Evolutionary conservation across 169 alveolate species (phyloP).

Genomic region (Prorocentrum cordatum): DNA sequence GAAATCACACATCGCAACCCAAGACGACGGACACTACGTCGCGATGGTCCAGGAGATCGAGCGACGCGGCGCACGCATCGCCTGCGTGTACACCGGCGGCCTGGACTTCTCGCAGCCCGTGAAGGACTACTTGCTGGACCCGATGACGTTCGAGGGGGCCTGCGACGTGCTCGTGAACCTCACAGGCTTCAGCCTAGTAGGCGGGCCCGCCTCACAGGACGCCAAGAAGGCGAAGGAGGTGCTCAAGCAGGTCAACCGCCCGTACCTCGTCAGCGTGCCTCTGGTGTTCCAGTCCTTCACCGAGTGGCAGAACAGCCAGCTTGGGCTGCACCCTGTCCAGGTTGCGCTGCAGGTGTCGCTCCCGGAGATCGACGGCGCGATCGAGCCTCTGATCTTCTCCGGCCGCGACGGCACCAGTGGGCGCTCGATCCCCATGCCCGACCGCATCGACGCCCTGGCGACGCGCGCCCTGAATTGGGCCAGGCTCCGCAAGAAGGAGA

Average conservation of each 20-base stretch:
- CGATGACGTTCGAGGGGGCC: conserved; percentile 13
- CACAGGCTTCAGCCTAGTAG: conserved; percentile 59
- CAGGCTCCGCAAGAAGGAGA: not conserved
- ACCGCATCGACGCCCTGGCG: conserved; percentile 59
- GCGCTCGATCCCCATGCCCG: conserved; percentile 65
- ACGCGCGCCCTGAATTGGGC: conserved; percentile 65
- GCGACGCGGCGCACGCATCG: conserved; percentile 50
- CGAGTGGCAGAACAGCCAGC: conserved; percentile 18
- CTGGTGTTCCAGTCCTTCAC: conserved; percentile 23
- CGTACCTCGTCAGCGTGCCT: conserved; percentile 1
- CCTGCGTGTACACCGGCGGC: conserved; percentile 60
- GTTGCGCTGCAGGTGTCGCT: conserved; percentile 12
- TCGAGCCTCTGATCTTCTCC: conserved; percentile 28
- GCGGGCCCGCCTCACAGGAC: conserved; percentile 69
- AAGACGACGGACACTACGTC: conserved; percentile 60
- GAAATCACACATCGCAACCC: conserved; percentile 69
- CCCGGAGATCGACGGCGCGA: conserved; percentile 42
- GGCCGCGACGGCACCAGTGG: conserved; percentile 19
- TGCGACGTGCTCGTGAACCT: conserved; percentile 59
- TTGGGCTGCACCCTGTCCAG: conserved; percentile 21
- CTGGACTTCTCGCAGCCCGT: conserved; percentile 63
- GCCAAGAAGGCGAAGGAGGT: conserved; percentile 49
- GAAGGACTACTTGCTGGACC: not conserved
- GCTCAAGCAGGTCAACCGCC: conserved; percentile 1
- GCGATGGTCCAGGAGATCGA: conserved; percentile 51